Evolutionary conservation across 2,329 filamentous ascomycete genomes (phyloP), one percentile per base, ranked within the genome.

Genomic region (Lasiodiplodia sp.): DNA sequence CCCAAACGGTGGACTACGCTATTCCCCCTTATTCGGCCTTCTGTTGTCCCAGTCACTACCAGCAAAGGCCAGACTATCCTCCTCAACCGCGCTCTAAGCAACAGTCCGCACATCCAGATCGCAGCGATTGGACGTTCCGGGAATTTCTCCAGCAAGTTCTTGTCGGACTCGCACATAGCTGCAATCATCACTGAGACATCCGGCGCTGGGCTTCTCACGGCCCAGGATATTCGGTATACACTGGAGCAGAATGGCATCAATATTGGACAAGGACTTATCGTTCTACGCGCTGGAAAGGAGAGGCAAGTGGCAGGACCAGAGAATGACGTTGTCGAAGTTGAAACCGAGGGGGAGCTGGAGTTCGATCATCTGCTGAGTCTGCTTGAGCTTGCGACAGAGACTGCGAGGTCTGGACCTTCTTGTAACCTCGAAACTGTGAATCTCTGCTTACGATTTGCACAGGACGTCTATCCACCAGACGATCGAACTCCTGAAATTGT

Each of bases 71-170:
- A 76, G 31, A 75, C 71, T 10, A 71, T 78, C 25, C 71, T 79
- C 3, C 70, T 79, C n/a, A 75, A 79, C 58, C 70, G 71, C 3
- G 71, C 72, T 14, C 72, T 74, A 14, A 72, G 72, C 4, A 68
- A 72, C 14, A 71, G 71, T 58, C 75, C 72, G 44, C 68, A 68
- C 51, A 71, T 78, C 16, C 72, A 75, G 53, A 72, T 78, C 18
- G 73, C 73, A 16, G 77, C 75, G 2, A 68, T 77, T 10, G 74
- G 74, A 28, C 74, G 58, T 5, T 60, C 69, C 4, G 77, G 78
- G 1, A 75, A 77, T 68, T 77, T 79, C 63, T 78, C 78, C 4
- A 76, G 73, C 69, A 78, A 77, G 58, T 58, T 79, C 21, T 71
- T 79, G 10, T 76, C 77, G 38, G 74, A 76, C 25, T 76, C 71